Evolutionary conservation across 2,329 filamentous ascomycete species (phyloP).

Genomic region (Elsinoe arachidis): DNA sequence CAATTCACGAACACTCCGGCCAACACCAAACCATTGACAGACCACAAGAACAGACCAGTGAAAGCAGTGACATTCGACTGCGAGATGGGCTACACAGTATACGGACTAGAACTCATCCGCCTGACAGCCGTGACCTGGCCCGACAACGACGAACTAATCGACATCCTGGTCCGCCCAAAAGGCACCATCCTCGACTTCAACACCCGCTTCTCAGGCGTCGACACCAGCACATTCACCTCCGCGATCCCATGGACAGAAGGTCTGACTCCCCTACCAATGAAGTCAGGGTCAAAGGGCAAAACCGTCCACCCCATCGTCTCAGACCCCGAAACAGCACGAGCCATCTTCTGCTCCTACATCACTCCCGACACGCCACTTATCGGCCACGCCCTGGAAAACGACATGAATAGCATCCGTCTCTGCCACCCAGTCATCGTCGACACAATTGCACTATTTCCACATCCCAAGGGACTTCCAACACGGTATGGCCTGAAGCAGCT

Average conservation of each 20-base stretch:
- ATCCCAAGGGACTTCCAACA: conserved; percentile 64
- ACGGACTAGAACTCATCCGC: conserved; percentile 81
- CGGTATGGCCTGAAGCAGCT: conserved; percentile 71
- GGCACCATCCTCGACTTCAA: conserved; percentile 86
- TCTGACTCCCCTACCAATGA: conserved; percentile 12
- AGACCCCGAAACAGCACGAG: conserved; percentile 65
- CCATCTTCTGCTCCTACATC: conserved; percentile 67
- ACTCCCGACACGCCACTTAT: conserved; percentile 73
- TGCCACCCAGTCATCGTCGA: conserved; percentile 81
- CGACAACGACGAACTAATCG: conserved; percentile 61
- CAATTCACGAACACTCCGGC: conserved; percentile 73
- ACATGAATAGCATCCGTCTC: conserved; percentile 75
- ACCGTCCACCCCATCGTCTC: conserved; percentile 58
- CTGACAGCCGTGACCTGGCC: conserved; percentile 88
- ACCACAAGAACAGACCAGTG: conserved; percentile 23
- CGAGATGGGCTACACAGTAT: conserved; percentile 92
- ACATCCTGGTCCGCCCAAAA: conserved; percentile 74
- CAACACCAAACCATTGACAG: conserved; percentile 44
- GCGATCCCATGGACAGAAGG: conserved; percentile 48
- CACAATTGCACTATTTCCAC: conserved; percentile 75
- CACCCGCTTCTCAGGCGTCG: conserved; percentile 83
- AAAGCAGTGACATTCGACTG: conserved; percentile 83
- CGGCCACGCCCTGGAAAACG: conserved; percentile 91
- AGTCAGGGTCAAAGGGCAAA: conserved; percentile 11
- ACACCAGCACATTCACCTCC: conserved; percentile 62